These are phyloP conservation scores for Detonula confervacea DNA, from an alignment of 352 stramenopile genomes.

Conservation along the genomic window DNA sequence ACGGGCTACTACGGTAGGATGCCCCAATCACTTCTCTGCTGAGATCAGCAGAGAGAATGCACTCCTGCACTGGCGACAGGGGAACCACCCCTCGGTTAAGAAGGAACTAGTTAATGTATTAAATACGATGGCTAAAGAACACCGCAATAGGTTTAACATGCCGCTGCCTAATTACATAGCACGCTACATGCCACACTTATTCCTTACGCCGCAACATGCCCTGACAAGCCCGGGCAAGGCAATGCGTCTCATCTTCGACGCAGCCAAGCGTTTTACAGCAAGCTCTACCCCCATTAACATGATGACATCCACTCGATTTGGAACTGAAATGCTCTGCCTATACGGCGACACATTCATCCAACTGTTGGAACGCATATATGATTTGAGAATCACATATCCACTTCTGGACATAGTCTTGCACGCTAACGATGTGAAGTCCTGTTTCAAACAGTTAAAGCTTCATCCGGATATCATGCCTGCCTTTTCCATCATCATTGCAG, in stretches of 20 bases:
- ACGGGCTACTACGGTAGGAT: conserved; percentile 13
- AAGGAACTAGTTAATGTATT: not conserved
- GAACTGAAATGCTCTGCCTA: no score
- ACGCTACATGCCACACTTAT: not conserved
- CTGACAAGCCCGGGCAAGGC: not conserved
- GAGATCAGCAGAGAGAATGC: conserved; percentile 14
- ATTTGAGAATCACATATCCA: not conserved
- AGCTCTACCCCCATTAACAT: not conserved
- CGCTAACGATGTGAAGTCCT: not conserved
- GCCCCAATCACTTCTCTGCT: conserved; percentile 16
- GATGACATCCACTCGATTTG: not conserved
- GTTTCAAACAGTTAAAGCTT: not conserved
- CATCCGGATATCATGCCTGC: not conserved
- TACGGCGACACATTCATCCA: no score
- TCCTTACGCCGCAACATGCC: not conserved
- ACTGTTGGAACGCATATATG: not conserved
- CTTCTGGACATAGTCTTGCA: not conserved
- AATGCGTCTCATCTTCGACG: not conserved
- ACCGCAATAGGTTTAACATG: conserved; percentile 17
- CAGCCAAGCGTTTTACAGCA: not conserved
- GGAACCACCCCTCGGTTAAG: conserved; percentile 20
- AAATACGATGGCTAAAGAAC: conserved; percentile 19
- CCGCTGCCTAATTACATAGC: not conserved
- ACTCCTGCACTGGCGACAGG: not conserved
- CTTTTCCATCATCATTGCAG: conserved; percentile 25